Evolutionary conservation across 2,329 filamentous ascomycete species (phyloP), one percentile per base, ranked within the genome.

Genomic region (Alternaria metachromatica): DNA sequence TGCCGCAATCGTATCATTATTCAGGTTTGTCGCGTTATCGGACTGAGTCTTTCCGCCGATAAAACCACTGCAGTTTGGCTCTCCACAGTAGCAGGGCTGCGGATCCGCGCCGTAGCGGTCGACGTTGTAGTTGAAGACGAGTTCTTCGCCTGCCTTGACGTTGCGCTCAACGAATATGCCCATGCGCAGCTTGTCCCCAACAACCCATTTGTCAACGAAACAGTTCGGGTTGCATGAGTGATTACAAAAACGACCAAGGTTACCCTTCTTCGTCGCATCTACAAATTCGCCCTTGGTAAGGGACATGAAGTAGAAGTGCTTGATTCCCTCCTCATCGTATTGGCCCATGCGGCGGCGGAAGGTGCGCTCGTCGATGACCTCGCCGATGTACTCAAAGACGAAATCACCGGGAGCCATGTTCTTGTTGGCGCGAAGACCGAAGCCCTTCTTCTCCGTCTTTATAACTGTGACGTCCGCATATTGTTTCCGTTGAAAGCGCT

Each of bases 231-330:
- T 97, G 86, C 96, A 99, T 9, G 96, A 98, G 80, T 99, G 96
- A 76, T 99, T 99, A 87, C 96, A 99, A 78, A 99, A 99, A 28
- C 96, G 90, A 55, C 94, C 96, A 6, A 99, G 87, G 72, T 98
- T 98, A 55, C 96, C 96, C 79, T 93, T 97, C 78, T 96, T 97
- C 10, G 96, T 99, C 21, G 96, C 96, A 82, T 99, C 96, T 63
- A 99, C 94, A 77, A 98, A 99, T 80, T 98, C 96, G 75, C 90
- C 92, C 80, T 97, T 97, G 77, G 89, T 97, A 66, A 99, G 89
- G 26, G 96, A 98, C 96, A 99, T 99, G 84, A 99, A 99, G 82
- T 99, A 99, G 80, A 99, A 99, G 82, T 99, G 96, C 80, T 96
- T 97, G 86, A 99, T 97, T 65, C 94, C 94, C 80, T 98, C 93